Base-by-base conservation (phyloP, 139 green algal species). In the Protoeuglena noctilucae region DNA sequence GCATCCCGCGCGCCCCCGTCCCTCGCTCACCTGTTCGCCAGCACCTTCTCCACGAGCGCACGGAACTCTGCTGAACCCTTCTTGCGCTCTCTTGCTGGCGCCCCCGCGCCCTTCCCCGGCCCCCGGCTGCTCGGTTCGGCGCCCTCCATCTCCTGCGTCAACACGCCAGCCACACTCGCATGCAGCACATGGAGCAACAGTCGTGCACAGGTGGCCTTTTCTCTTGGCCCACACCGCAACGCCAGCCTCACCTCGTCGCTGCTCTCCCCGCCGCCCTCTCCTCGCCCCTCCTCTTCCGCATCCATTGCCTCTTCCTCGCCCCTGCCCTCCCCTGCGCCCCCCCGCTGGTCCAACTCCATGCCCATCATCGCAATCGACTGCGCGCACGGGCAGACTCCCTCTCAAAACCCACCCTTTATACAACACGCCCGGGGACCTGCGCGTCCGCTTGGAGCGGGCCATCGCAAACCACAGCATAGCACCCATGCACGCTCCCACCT, bases 51-150 rank as follows among this genome's bases (percentile, higher is more conserved):
- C 28, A 40, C 23, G 23, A 48, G 63, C 12, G 72, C 61, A 57
- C 88, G 93, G 64, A 93, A 93, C 57, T 76, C 81, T 3, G 59
- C 51, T 7, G 46, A 21, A 21, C 25, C 9, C 25, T 53, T 54
- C 28, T 18, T 48, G 14, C 59, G 66, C 46, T 19, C 12, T 6
- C 9, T 51, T 51, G 46, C 9, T 21, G 17, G 6, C 46, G 17
- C 19, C 14, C 19, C 46, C 17, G 17, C 9, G 17, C n/a, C n/a
- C n/a, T 52, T 22, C 46, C 21, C 17, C 21, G 27, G 12, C 14
- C 46, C 46, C 9, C 25, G 46, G 21, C 46, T 52, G 21, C 27
- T 52, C 46, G 25, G 46, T 21, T 52, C 46, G 21, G 27, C 9
- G 46, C 25, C 27, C 14, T 52, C 46, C 46, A 52, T 52, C 46